Conservation (phyloP, 2,329 filamentous ascomycete species). For the Fusarium nygamai region DNA sequence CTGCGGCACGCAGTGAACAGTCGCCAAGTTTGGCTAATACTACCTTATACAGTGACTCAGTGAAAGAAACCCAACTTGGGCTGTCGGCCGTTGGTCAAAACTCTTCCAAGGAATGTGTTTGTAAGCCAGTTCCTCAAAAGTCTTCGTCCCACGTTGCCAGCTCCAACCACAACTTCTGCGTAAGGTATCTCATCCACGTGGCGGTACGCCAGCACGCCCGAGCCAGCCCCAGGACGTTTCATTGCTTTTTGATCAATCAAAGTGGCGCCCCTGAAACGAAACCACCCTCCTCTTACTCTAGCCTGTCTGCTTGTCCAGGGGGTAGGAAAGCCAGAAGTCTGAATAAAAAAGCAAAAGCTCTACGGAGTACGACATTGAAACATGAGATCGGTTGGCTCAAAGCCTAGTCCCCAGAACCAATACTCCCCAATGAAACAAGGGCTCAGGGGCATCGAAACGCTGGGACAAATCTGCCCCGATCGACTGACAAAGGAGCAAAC, state of each 20-base stretch:
- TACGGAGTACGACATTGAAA: slow-evolving; percentile 40
- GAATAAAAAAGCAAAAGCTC: slow-evolving; percentile 36
- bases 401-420: slow-evolving; percentile 27
- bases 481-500: slow-evolving; percentile 27
- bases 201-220: slow-evolving; percentile 26
- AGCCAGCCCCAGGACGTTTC: slow-evolving; percentile 25
- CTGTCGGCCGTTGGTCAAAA: neutral
- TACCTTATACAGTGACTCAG: neutral
- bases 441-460: slow-evolving; percentile 23
- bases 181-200: slow-evolving; percentile 37
- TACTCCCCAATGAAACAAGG: slow-evolving; percentile 41
- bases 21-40: neutral
- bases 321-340: slow-evolving; percentile 20
- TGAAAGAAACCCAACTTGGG: neutral
- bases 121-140: slow-evolving; percentile 9
- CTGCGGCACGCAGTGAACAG: slow-evolving; percentile 12
- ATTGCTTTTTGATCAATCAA: slow-evolving; percentile 23
- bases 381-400: slow-evolving; percentile 38
- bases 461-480: slow-evolving; percentile 19
- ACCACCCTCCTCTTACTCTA: neutral
- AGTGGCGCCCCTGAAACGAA: slow-evolving; percentile 27
- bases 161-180: slow-evolving; percentile 3
- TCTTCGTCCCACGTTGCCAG: slow-evolving; percentile 17
- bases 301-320: slow-evolving; percentile 12
- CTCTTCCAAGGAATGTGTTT: slow-evolving; percentile 4